Evolutionary conservation across 495 filamentous ascomycete species (phyloP).

Genomic region (Viridothelium virens): DNA sequence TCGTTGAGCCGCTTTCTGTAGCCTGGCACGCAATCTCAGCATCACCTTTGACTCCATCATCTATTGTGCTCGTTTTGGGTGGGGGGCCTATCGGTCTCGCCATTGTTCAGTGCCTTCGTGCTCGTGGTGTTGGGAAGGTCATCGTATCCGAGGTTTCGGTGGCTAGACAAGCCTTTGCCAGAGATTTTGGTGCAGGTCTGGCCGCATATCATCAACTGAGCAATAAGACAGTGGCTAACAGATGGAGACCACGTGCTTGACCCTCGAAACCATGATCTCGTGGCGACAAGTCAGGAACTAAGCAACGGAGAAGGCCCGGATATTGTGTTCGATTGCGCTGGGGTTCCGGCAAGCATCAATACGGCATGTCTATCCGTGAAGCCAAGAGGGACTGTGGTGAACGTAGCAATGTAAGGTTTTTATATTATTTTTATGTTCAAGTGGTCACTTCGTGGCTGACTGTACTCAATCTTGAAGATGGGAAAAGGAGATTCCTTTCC

Average conservation of each 20-base stretch:
- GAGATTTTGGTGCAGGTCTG: slow-evolving; percentile 27
- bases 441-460: not conserved
- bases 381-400: slow-evolving; percentile 30
- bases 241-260: slow-evolving; percentile 26
- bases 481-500: slow-evolving; percentile 32
- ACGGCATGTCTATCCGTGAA: slow-evolving; percentile 25
- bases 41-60: slow-evolving; percentile 22
- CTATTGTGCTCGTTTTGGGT: slow-evolving; percentile 22
- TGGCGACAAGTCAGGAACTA: slow-evolving; percentile 21
- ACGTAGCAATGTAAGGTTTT: slow-evolving; percentile 27
- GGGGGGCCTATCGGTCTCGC: slow-evolving; percentile 31
- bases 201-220: not conserved
- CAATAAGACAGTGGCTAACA: not conserved
- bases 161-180: slow-evolving; percentile 29
- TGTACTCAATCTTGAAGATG: slow-evolving; percentile 11
- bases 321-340: slow-evolving; percentile 35
- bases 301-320: slow-evolving; percentile 27
- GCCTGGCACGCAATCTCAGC: slow-evolving; percentile 31
- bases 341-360: slow-evolving; percentile 27
- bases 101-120: slow-evolving; percentile 21
- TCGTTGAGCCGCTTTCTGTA: slow-evolving; percentile 30
- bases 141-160: slow-evolving; percentile 30
- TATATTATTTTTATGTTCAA: no score
- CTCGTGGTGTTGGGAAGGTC: slow-evolving; percentile 24
- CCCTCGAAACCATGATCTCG: slow-evolving; percentile 27